Conservation (phyloP, 192 early-diverging fungal species). For the Podila minutissima region DNA sequence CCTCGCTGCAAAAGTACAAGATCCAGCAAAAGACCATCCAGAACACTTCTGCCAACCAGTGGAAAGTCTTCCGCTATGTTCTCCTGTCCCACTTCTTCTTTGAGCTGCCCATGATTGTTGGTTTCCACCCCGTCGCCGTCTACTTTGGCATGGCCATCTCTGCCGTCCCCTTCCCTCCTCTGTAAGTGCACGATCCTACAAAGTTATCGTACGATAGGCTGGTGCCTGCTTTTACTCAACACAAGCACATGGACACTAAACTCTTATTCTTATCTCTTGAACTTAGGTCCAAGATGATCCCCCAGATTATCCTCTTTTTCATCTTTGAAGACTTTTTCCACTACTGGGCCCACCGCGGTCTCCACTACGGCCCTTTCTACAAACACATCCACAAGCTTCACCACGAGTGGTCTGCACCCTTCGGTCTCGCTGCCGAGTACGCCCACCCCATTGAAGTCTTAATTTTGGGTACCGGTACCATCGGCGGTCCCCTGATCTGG, state of each 20-base stretch:
- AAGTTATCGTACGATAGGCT: too few relatives aligned
- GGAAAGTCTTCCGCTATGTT: slow-evolving; percentile 79
- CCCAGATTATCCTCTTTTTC: slow-evolving; percentile 81
- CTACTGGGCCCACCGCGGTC: slow-evolving; percentile 88
- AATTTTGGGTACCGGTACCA: slow-evolving; percentile 87
- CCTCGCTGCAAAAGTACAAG: slow-evolving; percentile 88
- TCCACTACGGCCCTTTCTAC: slow-evolving; percentile 91
- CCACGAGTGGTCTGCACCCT: slow-evolving; percentile 91
- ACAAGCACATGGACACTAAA: neutral
- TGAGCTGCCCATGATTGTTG: slow-evolving; percentile 89
- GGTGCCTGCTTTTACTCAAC: too few relatives aligned
- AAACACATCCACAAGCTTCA: slow-evolving; percentile 94
- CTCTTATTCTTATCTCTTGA: neutral
- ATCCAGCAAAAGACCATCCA: slow-evolving; percentile 83
- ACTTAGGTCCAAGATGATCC: slow-evolving; percentile 63
- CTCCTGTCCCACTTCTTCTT: slow-evolving; percentile 81
- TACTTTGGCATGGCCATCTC: slow-evolving; percentile 87
- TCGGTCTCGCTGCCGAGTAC: slow-evolving; percentile 91
- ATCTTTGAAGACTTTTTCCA: slow-evolving; percentile 91
- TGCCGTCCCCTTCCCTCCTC: slow-evolving; percentile 84
- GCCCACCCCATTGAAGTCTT: slow-evolving; percentile 89
- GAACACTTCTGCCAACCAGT: slow-evolving; percentile 71
- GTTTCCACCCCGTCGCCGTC: slow-evolving; percentile 86
- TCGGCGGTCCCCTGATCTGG: slow-evolving; percentile 82
- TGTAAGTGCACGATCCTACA: slow-evolving; percentile 50